Evolutionary conservation across 2,329 filamentous ascomycete genomes (phyloP), one percentile per base, ranked within the genome.

Genomic region (Fusarium sp.): DNA sequence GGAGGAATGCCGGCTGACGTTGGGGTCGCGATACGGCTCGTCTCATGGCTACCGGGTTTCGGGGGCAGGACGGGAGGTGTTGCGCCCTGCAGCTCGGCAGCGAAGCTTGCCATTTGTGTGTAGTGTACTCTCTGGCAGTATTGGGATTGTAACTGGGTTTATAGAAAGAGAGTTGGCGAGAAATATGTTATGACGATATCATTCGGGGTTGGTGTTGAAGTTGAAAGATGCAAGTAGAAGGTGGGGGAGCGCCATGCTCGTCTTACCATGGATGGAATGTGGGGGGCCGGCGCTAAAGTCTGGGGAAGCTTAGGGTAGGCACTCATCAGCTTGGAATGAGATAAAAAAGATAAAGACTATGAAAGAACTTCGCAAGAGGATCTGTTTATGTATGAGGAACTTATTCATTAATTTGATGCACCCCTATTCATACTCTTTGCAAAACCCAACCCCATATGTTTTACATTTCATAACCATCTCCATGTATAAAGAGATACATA

Each of bases 1-100:
- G 78, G 76, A 36, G 80, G 80, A 22, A 80, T 79, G 51, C 79
- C 78, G 26, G 78, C 75, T 43, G 77, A 74, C 48, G 84, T 79
- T 2, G 90, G 89, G 24, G 89, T 91, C 69, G 84, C 84, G 63
- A 86, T 82, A 61, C 88, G 86, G 75, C 86, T 91, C 47, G 84
- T 79, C 65, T 91, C 89, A 74, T 89, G 88, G 75, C 85, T 89
- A 67, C 80, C 83, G 13, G 89, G 87, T 73, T 92, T 92, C 1
- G 90, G 90, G 2, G 90, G 90, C 13, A 88, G 89, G 8, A 88
- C 83, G 0, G 90, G 90, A 25, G 90, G 89, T 6, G 75, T 75
- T 13, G 69, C 70, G 51, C 61, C 66, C 46, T 70, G 71, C 6
- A 65, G 51, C 25, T 74, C 74, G 19, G 72, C 55, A 3, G 72